Conservation (phyloP, 257 asterid species). For the Thymus mandschuricus region DNA sequence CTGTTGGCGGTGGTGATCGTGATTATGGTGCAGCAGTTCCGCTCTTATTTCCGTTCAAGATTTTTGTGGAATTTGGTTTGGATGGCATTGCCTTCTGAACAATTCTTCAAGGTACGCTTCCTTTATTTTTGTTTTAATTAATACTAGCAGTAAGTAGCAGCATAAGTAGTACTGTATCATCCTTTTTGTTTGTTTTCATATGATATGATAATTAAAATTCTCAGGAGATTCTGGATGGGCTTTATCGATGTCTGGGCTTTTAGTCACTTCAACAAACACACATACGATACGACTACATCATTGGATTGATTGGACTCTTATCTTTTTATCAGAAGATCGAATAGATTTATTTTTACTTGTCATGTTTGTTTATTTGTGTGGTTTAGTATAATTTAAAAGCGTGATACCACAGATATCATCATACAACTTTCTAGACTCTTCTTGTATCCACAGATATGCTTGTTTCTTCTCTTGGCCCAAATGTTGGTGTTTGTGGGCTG, state of each 20-base stretch:
- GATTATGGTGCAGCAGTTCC: slow-evolving; percentile 14
- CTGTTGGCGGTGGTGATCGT: slow-evolving; percentile 20
- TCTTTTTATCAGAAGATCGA: too few species aligned
- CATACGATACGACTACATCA: too few species aligned
- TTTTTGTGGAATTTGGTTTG: slow-evolving; percentile 22
- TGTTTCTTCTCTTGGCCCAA: not conserved
- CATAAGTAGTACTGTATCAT: too few species aligned
- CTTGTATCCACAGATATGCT: not conserved
- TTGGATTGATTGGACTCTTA: too few species aligned
- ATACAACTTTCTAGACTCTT: not conserved
- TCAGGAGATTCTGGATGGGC: slow-evolving; percentile 28
- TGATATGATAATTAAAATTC: not conserved
- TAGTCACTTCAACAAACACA: slow-evolving; percentile 6
- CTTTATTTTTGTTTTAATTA: too few species aligned
- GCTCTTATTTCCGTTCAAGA: slow-evolving; percentile 21
- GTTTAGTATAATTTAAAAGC: too few species aligned
- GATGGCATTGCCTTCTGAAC: slow-evolving; percentile 15
- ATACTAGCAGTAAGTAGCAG: too few species aligned
- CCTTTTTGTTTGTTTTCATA: too few species aligned
- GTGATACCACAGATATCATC: too few species aligned
- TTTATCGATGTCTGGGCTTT: slow-evolving; percentile 23
- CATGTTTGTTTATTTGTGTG: too few species aligned
- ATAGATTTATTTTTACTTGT: too few species aligned
- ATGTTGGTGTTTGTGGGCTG: slow-evolving; percentile 19
- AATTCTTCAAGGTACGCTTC: slow-evolving; percentile 30